Conservation (phyloP, 1,284 basidiomycete genomes). For the Trichosporon inkin region DNA sequence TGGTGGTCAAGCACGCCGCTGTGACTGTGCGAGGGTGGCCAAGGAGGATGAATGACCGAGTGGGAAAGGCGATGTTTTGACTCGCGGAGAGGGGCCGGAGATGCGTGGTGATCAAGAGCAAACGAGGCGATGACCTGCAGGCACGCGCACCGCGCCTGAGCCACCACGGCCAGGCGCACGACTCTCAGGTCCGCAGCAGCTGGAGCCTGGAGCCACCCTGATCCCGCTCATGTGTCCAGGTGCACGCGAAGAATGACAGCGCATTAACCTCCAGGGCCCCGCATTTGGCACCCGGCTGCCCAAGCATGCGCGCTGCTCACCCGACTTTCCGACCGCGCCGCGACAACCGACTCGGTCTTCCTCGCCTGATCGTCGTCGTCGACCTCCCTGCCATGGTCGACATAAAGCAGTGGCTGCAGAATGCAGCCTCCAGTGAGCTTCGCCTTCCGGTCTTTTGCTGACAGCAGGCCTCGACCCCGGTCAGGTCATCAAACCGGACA, state of each 20-base stretch:
- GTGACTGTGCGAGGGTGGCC: not conserved
- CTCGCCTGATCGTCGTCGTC: not conserved
- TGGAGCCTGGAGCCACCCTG: too few relatives aligned
- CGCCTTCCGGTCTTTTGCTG: not conserved
- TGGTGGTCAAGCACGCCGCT: not conserved
- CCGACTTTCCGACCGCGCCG: not conserved
- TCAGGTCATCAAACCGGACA: conserved; percentile 63
- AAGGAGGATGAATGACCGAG: not conserved
- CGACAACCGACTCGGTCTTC: not conserved
- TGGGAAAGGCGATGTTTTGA: not conserved
- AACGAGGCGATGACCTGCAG: conserved; percentile 6
- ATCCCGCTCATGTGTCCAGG: not conserved
- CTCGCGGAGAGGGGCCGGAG: not conserved
- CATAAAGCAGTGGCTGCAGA: conserved; percentile 31
- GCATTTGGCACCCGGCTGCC: too few relatives aligned
- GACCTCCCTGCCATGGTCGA: conserved; percentile 25
- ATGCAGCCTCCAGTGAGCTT: not conserved
- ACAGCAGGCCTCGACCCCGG: conserved; percentile 62
- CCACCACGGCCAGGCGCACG: not conserved
- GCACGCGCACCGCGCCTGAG: conserved; percentile 5
- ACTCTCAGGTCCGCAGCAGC: not conserved
- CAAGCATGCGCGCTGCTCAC: not conserved
- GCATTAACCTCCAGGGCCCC: conserved; percentile 1
- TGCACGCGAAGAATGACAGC: not conserved
- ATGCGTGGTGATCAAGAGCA: conserved; percentile 3